These are phyloP conservation scores for Infundibulicybe gibba DNA, from an alignment of 768 basidiomycete genomes.

Conservation along the genomic window DNA sequence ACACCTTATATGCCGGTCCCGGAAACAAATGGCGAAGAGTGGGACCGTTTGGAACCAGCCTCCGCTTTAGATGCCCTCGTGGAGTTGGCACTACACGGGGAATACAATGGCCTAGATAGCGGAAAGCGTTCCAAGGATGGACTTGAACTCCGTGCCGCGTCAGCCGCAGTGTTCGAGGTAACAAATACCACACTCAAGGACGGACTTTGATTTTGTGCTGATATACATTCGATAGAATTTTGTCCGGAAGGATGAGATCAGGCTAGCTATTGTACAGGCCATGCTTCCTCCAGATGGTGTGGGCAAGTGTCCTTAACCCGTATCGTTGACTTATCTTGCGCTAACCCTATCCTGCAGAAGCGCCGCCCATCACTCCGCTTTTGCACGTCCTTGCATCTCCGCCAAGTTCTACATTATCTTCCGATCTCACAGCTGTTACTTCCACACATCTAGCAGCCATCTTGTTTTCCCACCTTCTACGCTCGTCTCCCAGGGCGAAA, in stretches of 20 bases:
- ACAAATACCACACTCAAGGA: not conserved
- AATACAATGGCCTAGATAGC: constrained; percentile 71
- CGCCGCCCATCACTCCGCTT: constrained; percentile 58
- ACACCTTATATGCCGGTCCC: constrained; percentile 76
- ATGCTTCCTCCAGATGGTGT: constrained; percentile 64
- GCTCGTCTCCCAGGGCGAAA: constrained; percentile 64
- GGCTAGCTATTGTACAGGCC: constrained; percentile 62
- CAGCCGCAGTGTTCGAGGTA: constrained; percentile 84
- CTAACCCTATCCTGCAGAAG: constrained; percentile 24
- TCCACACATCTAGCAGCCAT: constrained; percentile 74
- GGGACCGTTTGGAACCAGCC: constrained; percentile 81
- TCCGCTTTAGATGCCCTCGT: constrained; percentile 83
- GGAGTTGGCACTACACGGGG: constrained; percentile 81
- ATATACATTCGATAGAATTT: constrained; percentile 54
- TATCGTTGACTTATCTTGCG: not conserved
- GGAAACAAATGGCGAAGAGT: constrained; percentile 87
- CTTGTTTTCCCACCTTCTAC: constrained; percentile 77
- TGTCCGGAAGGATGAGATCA: constrained; percentile 68
- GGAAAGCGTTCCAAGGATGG: constrained; percentile 60
- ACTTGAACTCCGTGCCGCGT: constrained; percentile 73
- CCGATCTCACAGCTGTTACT: constrained; percentile 52
- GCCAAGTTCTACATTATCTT: constrained; percentile 47
- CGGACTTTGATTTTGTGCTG: constrained; percentile 2
- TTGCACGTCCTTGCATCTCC: constrained; percentile 63
- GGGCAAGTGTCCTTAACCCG: constrained; percentile 13